Evolutionary conservation across 169 alveolate species (phyloP), one percentile per base, ranked within the genome.

Genomic region (Plasmodium sp.): DNA sequence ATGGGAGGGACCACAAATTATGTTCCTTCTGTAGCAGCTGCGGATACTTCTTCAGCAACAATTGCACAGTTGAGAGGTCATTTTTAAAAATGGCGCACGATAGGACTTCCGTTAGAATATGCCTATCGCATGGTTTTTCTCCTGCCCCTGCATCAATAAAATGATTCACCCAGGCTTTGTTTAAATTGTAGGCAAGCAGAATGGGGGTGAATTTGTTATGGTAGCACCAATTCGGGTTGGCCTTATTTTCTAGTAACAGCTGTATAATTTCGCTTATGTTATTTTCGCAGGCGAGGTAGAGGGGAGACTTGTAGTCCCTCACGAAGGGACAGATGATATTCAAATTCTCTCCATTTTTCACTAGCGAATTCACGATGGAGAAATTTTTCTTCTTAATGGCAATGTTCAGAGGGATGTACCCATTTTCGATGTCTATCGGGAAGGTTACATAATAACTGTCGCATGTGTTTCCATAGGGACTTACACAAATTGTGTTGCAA

Each of bases 91-190:
- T 97, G 10, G 98, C 98, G 62, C 98, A 96, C 0, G 97, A 93
- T 56, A 95, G 39, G 41, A 95, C 97, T 73, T 96, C 98, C 1
- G 98, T 96, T 83, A 97, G 84, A 43, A 97, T 97, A 92, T 96
- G 97, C 39, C 99, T 84, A 84, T 96, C 96, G 56, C 94, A 90
- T 79, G 72, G 41, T 74, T 96, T 80, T 36, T 86, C 93, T 34
- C 99, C 99, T 48, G 99, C 99, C 2, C 99, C 99, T 31, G 97
- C 97, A 48, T 96, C 96, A 22, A 97, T 72, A 85, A 97, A 97
- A 45, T 93, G 94, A n/a, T 96, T 97, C 56, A 97, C 95, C 98
- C 98, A 96, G 45, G 90, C 95, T 45, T 94, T 84, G 90, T 96
- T 96, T 77, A 97, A 82, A 93, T 96, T 97, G 85, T 97, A 97